Percentiles rank a stretch among this genome's conserved stretches.
phyloP scores from a whole-genome alignment of 179 eudicot species.

The Camellia oleifera region DNA sequence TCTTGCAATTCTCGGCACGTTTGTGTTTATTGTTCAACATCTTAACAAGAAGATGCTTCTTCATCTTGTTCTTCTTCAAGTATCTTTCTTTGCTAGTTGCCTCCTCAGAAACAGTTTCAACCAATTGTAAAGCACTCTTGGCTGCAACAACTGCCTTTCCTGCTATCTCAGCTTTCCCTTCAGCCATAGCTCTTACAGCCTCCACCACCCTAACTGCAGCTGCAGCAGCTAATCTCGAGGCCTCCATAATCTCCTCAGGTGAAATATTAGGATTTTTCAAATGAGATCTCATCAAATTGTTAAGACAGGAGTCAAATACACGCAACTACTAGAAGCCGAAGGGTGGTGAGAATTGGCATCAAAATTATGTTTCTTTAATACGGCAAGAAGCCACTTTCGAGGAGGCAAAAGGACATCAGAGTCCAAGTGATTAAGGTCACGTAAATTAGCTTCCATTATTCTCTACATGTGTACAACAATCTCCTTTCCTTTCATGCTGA shows the following conservation, averaged over 20 bases:
- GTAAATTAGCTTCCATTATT: no score
- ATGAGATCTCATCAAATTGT: conserved; percentile 39
- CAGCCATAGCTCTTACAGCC: conserved; percentile 25
- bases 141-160: conserved; percentile 72
- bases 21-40: conserved; percentile 47
- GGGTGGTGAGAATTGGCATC: conserved; percentile 36
- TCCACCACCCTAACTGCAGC: conserved; percentile 53
- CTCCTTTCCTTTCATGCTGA: no score
- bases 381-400: no score
- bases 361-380: conserved; percentile 21
- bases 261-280: conserved; percentile 52
- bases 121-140: conserved; percentile 56
- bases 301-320: conserved; percentile 43
- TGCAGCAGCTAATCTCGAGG: conserved; percentile 50
- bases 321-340: conserved; percentile 19
- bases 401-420: conserved; percentile 75
- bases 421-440: conserved; percentile 22
- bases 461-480: no score
- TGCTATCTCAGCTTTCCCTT: conserved; percentile 67
- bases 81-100: conserved; percentile 27
- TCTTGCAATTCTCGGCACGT: conserved; percentile 33
- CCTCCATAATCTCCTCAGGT: conserved; percentile 53
- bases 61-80: conserved; percentile 51
- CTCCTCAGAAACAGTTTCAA: conserved; percentile 43
- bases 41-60: conserved; percentile 62